These are phyloP conservation scores for Proliferodiscus dingleyae DNA, from an alignment of 2,329 filamentous ascomycete species.

Conservation along the genomic window DNA sequence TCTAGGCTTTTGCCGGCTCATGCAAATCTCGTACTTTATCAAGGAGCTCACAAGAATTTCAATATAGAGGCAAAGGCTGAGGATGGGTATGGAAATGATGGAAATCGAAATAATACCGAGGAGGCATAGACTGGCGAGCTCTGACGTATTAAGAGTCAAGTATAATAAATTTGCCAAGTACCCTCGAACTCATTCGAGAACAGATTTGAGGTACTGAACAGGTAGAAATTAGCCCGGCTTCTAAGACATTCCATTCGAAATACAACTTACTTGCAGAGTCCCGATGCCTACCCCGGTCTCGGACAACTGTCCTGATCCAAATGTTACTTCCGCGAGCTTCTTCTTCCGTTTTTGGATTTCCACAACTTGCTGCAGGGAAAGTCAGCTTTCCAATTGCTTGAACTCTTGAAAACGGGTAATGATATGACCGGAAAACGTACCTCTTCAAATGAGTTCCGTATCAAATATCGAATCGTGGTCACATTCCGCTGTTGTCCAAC, in stretches of 20 bases:
- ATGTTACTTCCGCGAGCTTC: constrained; percentile 8
- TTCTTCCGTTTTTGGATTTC: constrained; percentile 11
- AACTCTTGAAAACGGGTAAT: neutral
- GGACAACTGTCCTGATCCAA: constrained; percentile 1
- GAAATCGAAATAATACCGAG: no score
- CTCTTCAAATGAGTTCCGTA: constrained; percentile 25
- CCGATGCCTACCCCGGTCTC: neutral
- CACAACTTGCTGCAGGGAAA: constrained; percentile 15
- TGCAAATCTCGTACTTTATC: no score
- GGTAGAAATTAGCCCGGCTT: no score
- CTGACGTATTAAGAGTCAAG: no score
- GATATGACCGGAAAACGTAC: constrained; percentile 3
- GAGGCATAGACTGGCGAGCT: no score
- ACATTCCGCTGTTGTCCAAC: constrained; percentile 23
- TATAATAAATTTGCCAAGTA: no score
- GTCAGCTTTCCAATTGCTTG: neutral
- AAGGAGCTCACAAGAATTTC: no score
- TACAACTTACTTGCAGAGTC: neutral
- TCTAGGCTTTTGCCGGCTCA: no score
- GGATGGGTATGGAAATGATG: no score
- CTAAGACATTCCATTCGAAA: no score
- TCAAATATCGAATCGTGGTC: constrained; percentile 24
- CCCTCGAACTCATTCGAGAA: constrained; percentile 3
- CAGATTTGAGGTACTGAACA: constrained; percentile 2
- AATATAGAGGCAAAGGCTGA: no score